Evolutionary conservation across 805 yeast genomes (phyloP), one percentile per base, ranked within the genome.

Genomic region (Cyberlindnera bimundalis): DNA sequence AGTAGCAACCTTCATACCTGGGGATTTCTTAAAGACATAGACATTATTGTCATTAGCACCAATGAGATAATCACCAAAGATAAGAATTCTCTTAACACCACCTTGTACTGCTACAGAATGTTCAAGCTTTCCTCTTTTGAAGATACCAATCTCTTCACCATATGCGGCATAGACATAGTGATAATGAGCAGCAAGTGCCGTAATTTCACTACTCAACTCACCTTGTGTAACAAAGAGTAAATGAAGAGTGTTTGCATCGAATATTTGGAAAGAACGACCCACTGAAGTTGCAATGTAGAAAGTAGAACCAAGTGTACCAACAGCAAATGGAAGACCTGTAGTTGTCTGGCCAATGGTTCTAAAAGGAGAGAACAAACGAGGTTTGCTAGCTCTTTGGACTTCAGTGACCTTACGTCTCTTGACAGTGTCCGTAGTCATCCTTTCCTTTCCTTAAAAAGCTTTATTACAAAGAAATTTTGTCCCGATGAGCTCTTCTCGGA

Each of bases 321-420:
- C 70, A 6, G 96, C 85, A 59, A 90, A 87, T 3, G 98, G 98
- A 2, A 74, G 70, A 27, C 77, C 81, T 58, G 87, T 87, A 21
- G 96, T 74, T n/a, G 95, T 95, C 56, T 87, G 80, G 5, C 99
- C 99, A 19, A 93, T 68, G n/a, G 70, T 84, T 64, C 96, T 70
- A 60, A 86, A 89, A 1, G 96, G 96, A 16, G 95, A 76, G 61
- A 85, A 89, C 24, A 89, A 76, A 58, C 70, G 78, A 1, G 88
- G 81, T 2, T 43, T 50, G 3, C 15, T 32, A 14, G 36, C 27
- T 35, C 43, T 42, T 14, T 24, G n/a, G 11, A 36, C 15, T 12
- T 39, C 37, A 2, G 28, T 30, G 14, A 51, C 39, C 27, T 47
- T 50, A 16, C 55, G 45, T 44, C 50, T 48, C 38, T 55, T 56